phyloP scores from a whole-genome alignment of 805 yeast genomes.

The Peterozyma xylosa region DNA sequence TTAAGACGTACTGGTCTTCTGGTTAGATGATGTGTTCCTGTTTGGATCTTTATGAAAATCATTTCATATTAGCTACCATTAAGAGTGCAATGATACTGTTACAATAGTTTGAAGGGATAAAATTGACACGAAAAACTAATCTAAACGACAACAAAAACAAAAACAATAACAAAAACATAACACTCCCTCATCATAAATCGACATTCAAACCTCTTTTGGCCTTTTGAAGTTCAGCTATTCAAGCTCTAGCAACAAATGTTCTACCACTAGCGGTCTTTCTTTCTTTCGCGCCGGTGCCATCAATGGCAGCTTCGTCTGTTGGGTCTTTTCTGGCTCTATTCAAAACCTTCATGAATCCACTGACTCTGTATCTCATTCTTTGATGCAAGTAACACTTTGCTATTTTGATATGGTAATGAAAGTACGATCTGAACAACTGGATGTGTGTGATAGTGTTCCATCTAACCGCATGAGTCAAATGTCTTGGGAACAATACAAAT shows the following conservation, averaged over 20 bases:
- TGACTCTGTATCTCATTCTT: slow-evolving; percentile 94
- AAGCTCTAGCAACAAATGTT: slow-evolving; percentile 39
- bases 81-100: too few relatives aligned
- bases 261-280: slow-evolving; percentile 72
- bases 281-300: slow-evolving; percentile 15
- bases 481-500: slow-evolving; percentile 78
- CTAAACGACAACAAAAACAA: slow-evolving; percentile 15
- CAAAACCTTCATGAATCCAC: slow-evolving; percentile 88
- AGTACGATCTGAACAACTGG: slow-evolving; percentile 88
- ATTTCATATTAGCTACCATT: too few relatives aligned
- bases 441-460: slow-evolving; percentile 89
- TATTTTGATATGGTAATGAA: slow-evolving; percentile 98
- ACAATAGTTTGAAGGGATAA: too few relatives aligned
- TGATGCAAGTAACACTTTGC: slow-evolving; percentile 98
- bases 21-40: too few relatives aligned
- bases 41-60: too few relatives aligned
- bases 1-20: too few relatives aligned
- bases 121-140: too few relatives aligned
- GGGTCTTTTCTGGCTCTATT: slow-evolving; percentile 96
- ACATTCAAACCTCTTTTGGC: too few relatives aligned
- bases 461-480: slow-evolving; percentile 53
- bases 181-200: too few relatives aligned
- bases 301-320: slow-evolving; percentile 41
- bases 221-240: background rate
- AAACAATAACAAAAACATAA: slow-evolving; percentile 26